Percentiles rank a stretch among this genome's conserved stretches.
These are phyloP conservation scores for Fusarium decemcellulare DNA, from an alignment of 2,329 filamentous ascomycete genomes.

Conservation along the genomic window DNA sequence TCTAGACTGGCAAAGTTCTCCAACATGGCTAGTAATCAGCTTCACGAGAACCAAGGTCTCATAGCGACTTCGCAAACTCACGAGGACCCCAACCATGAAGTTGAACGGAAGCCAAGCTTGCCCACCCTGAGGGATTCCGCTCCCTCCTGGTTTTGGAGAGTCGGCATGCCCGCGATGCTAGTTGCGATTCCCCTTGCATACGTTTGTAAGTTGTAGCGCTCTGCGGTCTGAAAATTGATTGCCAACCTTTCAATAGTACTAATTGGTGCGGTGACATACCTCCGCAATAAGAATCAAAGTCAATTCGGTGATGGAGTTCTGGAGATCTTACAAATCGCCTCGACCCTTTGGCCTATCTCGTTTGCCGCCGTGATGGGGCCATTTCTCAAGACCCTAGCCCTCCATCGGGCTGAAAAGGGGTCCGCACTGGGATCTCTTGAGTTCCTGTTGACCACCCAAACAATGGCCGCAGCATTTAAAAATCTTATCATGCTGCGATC, in stretches of 20 bases:
- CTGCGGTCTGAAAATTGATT: accelerated
- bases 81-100: no score
- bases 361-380: slow-evolving; percentile 19
- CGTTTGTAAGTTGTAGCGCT: neutral
- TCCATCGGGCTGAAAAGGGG: slow-evolving; percentile 7
- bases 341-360: slow-evolving; percentile 17
- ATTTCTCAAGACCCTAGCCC: neutral
- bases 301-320: neutral
- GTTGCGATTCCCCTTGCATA: neutral
- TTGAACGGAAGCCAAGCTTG: neutral
- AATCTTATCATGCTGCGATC: neutral
- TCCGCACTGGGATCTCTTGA: neutral
- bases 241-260: neutral
- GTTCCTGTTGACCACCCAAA: slow-evolving; percentile 1
- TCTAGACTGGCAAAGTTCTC: no score
- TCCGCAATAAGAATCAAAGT: neutral
- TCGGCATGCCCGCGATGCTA: neutral
- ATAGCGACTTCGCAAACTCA: no score
- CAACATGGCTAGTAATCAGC: no score
- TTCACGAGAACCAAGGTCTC: no score
- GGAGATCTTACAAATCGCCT: slow-evolving; percentile 2
- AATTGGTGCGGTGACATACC: neutral
- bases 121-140: neutral
- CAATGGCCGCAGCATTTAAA: neutral
- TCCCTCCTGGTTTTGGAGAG: neutral